These are phyloP conservation scores for Suillus paluster DNA, from an alignment of 768 basidiomycete species.

Conservation along the genomic window DNA sequence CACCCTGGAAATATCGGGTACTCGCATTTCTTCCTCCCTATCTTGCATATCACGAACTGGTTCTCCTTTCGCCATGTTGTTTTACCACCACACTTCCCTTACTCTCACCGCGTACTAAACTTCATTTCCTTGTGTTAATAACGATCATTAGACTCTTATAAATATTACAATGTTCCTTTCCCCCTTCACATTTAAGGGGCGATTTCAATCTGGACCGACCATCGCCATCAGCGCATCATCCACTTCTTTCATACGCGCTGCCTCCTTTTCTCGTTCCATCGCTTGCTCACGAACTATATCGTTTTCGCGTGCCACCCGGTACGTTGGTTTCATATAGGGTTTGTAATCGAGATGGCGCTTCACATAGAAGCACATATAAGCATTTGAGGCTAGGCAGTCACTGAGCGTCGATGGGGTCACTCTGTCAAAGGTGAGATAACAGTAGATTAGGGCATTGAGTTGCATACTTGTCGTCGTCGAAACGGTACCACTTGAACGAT, in stretches of 20 bases:
- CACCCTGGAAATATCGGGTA: neutral
- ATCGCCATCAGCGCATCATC: constrained; percentile 67
- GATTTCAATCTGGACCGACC: constrained; percentile 29
- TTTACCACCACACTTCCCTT: constrained; percentile 2
- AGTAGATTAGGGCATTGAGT: constrained; percentile 11
- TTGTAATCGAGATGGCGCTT: constrained; percentile 89
- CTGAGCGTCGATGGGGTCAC: constrained; percentile 74
- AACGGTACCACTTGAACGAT: constrained; percentile 79
- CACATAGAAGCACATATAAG: constrained; percentile 97
- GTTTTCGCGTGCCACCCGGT: constrained; percentile 65
- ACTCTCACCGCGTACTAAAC: constrained; percentile 7
- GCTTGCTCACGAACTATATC: constrained; percentile 68
- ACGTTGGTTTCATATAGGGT: constrained; percentile 68
- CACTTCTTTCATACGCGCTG: constrained; percentile 59
- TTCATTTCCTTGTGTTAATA: constrained; percentile 8
- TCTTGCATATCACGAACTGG: constrained; percentile 14
- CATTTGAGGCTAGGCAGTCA: constrained; percentile 70
- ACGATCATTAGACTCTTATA: constrained; percentile 1
- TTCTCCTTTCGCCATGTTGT: constrained; percentile 7
- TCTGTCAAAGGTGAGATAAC: constrained; percentile 39
- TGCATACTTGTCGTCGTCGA: constrained; percentile 90
- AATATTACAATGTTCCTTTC: constrained; percentile 8
- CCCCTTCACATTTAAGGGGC: constrained; percentile 8
- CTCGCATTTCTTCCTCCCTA: constrained; percentile 3
- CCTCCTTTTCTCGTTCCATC: constrained; percentile 54